Evolutionary conservation across 2,329 filamentous ascomycete genomes (phyloP).

Genomic region (Botrytis fragariae): DNA sequence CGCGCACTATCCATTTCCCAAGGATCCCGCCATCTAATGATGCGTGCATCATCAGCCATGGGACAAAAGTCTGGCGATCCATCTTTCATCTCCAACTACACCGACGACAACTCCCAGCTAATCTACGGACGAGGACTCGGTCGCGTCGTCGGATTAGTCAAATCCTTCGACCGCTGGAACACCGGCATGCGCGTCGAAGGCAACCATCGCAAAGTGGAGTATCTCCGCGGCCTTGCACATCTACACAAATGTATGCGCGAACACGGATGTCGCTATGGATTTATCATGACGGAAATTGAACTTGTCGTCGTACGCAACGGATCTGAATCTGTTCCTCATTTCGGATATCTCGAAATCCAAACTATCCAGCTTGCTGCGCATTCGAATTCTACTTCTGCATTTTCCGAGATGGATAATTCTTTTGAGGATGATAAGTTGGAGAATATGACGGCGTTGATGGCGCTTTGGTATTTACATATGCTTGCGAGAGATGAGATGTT

Average conservation of each 20-base stretch:
- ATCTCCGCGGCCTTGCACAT: conserved; percentile 81
- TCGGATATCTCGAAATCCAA: conserved; percentile 80
- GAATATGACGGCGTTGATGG: conserved; percentile 70
- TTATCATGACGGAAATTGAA: conserved; percentile 95
- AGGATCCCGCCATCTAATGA: conserved; percentile 55
- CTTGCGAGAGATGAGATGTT: conserved; percentile 61
- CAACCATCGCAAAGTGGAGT: conserved; percentile 82
- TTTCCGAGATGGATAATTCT: conserved; percentile 19
- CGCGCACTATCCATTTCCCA: conserved; percentile 76
- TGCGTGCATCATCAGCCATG: conserved; percentile 32
- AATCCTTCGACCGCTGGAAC: conserved; percentile 92
- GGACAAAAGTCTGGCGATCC: conserved; percentile 35
- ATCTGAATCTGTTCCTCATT: conserved; percentile 68
- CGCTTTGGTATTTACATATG: conserved; percentile 76
- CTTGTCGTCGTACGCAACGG: conserved; percentile 86
- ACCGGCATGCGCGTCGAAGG: conserved; percentile 86
- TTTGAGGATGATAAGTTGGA: conserved; percentile 46
- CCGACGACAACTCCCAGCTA: conserved; percentile 49
- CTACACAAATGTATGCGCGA: conserved; percentile 91
- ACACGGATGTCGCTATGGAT: conserved; percentile 88
- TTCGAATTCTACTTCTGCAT: conserved; percentile 20
- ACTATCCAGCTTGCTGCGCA: conserved; percentile 55
- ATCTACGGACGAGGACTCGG: conserved; percentile 51
- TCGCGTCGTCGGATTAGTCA: conserved; percentile 79
- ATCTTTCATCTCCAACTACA: conserved; percentile 51